Base-by-base conservation (phyloP, 208 protist species). In the Wallacemonas sp. region DNA sequence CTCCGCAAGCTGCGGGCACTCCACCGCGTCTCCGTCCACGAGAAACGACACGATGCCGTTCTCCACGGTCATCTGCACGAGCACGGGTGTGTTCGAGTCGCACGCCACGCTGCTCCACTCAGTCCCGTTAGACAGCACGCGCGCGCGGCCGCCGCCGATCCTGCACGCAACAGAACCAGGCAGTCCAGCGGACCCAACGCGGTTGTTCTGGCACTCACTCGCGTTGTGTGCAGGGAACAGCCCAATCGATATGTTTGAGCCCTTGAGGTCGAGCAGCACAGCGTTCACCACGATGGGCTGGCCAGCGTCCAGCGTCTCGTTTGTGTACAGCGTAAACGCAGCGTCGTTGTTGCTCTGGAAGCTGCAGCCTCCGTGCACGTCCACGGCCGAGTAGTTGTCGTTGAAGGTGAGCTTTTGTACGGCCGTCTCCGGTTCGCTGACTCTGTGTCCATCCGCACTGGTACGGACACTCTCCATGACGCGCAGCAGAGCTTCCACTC, bases 171-270 rank as follows among this genome's bases (percentile, higher is more conserved):
- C n/a, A 23, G 42, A 48, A 4, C 42, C 42, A 3, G 42, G 42
- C 10, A 48, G 42, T 7, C 42, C 42, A 14, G 42, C 42, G 4
- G 42, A 48, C 11, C 42, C 42, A 23, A 48, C 42, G 20, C 42
- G 10, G 42, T 48, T 48, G 42, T 48, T 48, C 18, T 48, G 10
- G 42, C 42, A 48, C 42, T 8, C 42, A 18, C 4, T 18, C 18
- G 42, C 20, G 42, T 23, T 14, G 42, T 23, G 11, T 7, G 42
- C 18, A 18, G 42, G 42, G 20, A 48, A 48, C 42, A 48, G 20
- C 11, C 42, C 42, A 48, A 48, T 48, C 18, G 42, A 48, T 4
- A 48, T 48, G 42, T 48, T 48, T 20, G 42, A 48, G 12, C 42
- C 42, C 10, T 23, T 14, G 5, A 48, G 42, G 20, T 48, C 42